These are phyloP conservation scores for Jackrogersella multiformis DNA, from an alignment of 495 filamentous ascomycete genomes.

Conservation along the genomic window DNA sequence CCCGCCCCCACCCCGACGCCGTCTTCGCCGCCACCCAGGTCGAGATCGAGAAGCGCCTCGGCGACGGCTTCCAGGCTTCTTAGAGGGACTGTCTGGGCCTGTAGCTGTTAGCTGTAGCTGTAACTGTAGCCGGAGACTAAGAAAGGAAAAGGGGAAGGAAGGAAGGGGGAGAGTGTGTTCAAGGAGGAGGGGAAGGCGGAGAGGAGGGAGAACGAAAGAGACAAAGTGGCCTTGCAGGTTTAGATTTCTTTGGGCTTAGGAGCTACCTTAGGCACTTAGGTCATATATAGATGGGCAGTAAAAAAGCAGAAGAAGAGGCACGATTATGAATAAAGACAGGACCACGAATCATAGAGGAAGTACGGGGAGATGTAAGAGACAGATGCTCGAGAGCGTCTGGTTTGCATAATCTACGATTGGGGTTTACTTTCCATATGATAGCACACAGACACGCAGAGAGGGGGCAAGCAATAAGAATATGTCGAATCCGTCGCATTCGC, in stretches of 20 bases:
- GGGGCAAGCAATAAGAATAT: no score
- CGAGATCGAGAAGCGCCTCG: conserved; percentile 47
- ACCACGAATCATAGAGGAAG: not conserved
- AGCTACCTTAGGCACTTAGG: not conserved
- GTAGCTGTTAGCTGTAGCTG: no score
- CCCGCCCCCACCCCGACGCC: conserved; percentile 71
- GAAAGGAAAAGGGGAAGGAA: not conserved
- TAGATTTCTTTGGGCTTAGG: conserved; percentile 5
- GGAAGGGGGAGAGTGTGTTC: no score
- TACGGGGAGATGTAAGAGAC: not conserved
- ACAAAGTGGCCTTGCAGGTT: not conserved
- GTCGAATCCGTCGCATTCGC: not conserved
- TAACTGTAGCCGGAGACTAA: no score
- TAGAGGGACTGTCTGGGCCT: no score
- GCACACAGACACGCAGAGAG: not conserved
- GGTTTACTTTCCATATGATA: conserved; percentile 10
- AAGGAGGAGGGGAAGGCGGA: not conserved
- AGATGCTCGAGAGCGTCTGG: conserved; percentile 1
- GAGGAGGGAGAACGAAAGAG: not conserved
- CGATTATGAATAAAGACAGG: conserved; percentile 9
- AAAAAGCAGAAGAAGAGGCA: conserved; percentile 3
- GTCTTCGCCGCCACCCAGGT: conserved; percentile 76
- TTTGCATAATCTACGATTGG: conserved; percentile 14
- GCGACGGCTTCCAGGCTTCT: not conserved
- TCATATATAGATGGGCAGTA: not conserved